Base-by-base conservation (phyloP, 371 early-diverging fungal genomes). In the Fennellomyces sp. region DNA sequence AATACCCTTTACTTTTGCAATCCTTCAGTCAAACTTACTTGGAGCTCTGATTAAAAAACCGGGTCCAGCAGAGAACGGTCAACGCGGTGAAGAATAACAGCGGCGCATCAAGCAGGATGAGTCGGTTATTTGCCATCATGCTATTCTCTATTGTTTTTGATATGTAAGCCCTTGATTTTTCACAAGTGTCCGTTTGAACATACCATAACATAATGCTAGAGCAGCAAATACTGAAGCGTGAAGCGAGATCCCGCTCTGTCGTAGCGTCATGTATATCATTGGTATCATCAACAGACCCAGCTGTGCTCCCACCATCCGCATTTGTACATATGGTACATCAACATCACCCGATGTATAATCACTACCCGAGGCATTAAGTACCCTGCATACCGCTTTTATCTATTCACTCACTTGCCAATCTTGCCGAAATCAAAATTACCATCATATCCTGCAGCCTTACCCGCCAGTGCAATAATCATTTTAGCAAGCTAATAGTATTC, bases 31-130 rank as follows among this genome's bases (percentile, higher is more conserved):
- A n/a, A n/a, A n/a, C 15, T 25, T 58, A 58, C 58, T 30, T 48
- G 23, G 48, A 64, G 47, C 85, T 64, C 56, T 86, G 70, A 38
- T 86, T 83, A 52, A 82, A 85, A 64, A 95, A 98, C 58, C 84
- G 76, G 52, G 84, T 76, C 91, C 93, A 97, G 52, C 82, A 78
- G 72, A 92, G 86, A 5, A 85, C 70, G 1, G 94, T 85, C 39
- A 84, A 71, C 0, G 90, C 85, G 26, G 86, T 88, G 60, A 94
- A 97, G 50, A 97, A 87, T 29, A 97, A 77, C 35, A 98, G 71
- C 61, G 91, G 89, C 8, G 95, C 84, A 66, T 98, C 98, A 60
- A 98, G 80, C 31, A 97, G 78, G 28, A 97, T 97, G 60, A 94
- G 73, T 21, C 97, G 83, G 42, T 88, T 91, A 68, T 97, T 97